Conservation (phyloP, 257 asterid genomes). For the Vinca minor region DNA sequence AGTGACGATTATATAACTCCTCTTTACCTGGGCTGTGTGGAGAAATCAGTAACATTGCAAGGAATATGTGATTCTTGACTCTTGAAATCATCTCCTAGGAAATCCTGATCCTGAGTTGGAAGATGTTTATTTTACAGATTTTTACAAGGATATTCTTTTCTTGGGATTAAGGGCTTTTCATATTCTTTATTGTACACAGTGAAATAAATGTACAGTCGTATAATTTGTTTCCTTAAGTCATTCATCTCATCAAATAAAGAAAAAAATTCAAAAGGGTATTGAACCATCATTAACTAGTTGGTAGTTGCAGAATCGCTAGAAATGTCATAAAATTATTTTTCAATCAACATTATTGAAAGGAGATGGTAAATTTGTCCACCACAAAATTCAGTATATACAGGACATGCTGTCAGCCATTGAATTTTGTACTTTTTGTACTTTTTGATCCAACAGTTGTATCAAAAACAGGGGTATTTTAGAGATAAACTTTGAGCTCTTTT, state of each 20-base stretch:
- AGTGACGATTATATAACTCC: neutral
- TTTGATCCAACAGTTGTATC: too few relatives aligned
- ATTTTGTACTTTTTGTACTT: too few relatives aligned
- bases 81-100: slow-evolving; percentile 87
- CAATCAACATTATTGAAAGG: too few relatives aligned
- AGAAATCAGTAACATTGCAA: slow-evolving; percentile 70
- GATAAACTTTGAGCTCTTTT: too few relatives aligned
- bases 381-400: too few relatives aligned
- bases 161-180: too few relatives aligned
- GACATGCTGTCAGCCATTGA: too few relatives aligned
- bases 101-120: slow-evolving; percentile 54
- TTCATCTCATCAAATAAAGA: neutral
- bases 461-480: too few relatives aligned
- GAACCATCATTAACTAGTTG: too few relatives aligned
- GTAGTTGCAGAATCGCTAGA: too few relatives aligned
- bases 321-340: too few relatives aligned
- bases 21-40: slow-evolving; percentile 94
- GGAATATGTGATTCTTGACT: slow-evolving; percentile 98
- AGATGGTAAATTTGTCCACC: too few relatives aligned
- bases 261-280: neutral
- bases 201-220: neutral
- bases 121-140: slow-evolving; percentile 6
- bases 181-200: neutral
- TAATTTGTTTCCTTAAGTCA: neutral
- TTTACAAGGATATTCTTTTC: neutral